Conservation (phyloP, 202 grass and related monocot genomes). For the Setaria viridis region DNA sequence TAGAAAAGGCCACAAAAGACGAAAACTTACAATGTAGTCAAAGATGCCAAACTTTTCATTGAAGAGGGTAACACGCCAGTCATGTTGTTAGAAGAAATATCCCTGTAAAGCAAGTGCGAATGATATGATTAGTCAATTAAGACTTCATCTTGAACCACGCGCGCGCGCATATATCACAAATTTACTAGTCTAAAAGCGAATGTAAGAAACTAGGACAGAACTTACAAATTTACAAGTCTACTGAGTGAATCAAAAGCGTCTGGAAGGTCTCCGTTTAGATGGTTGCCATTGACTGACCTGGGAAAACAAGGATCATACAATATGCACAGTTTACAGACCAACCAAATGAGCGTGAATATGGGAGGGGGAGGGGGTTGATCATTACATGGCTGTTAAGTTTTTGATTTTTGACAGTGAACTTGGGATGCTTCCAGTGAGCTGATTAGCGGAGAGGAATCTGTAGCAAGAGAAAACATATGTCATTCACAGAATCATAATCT, state of each 20-base stretch:
- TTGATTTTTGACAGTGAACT: conserved; percentile 73
- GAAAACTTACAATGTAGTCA: conserved; percentile 86
- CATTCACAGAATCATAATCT: conserved; percentile 13
- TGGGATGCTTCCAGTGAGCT: conserved; percentile 94
- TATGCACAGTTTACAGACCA: background rate
- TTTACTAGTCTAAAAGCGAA: background rate
- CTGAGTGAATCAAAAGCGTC: conserved; percentile 73
- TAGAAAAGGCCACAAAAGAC: background rate
- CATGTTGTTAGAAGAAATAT: conserved; percentile 76
- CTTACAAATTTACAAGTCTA: conserved; percentile 89
- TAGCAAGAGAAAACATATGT: conserved; percentile 21
- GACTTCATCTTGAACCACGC: background rate
- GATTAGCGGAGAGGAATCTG: conserved; percentile 96
- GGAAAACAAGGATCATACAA: conserved; percentile 26
- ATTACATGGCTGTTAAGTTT: conserved; percentile 84
- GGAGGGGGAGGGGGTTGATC: background rate
- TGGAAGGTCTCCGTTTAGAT: conserved; percentile 75
- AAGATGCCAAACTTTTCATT: conserved; percentile 76
- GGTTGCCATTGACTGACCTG: conserved; percentile 90
- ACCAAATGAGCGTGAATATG: conserved; percentile 18
- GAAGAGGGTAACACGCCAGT: conserved; percentile 75
- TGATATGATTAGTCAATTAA: conserved; percentile 33
- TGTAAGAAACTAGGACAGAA: background rate
- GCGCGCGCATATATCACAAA: background rate
- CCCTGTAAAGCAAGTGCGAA: conserved; percentile 46